Evolutionary conservation across 139 green algal genomes (phyloP), one percentile per base, ranked within the genome.

Genomic region (Zygnema circumcarinatum): DNA sequence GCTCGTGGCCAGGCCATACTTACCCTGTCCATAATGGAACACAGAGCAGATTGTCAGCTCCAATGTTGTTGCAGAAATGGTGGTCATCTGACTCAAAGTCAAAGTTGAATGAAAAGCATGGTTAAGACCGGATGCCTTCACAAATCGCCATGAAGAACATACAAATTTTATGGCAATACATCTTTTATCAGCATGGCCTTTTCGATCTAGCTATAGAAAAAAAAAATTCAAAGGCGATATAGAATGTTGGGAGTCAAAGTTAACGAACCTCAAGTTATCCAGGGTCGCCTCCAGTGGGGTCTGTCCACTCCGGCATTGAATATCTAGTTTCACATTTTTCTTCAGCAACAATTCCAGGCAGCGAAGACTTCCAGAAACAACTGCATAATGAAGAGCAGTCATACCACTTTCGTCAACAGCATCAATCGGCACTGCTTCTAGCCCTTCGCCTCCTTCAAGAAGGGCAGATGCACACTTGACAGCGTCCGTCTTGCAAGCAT

Each of bases 201-300:
- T n/a, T n/a, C n/a, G n/a, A n/a, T n/a, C n/a, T n/a, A n/a, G n/a
- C n/a, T n/a, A n/a, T n/a, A n/a, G n/a, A n/a, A n/a, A n/a, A n/a
- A n/a, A n/a, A n/a, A n/a, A n/a, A 21, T 53, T 35, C 32, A 72
- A 73, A 81, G 7, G 47, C 33, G 3, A 81, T 32, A 81, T 1
- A 11, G 35, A 52, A 69, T 47, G 47, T 67, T 67, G 33, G 1
- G 16, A 69, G 74, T 31, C 47, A 81, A 68, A 32, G 31, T 32
- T n/a, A 69, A 69, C 74, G 20, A 69, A 81, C 74, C 74, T 53
- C n/a, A 81, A 69, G 74, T 32, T 81, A n/a, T 81, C 74, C 31
- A 81, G 47, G 47, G 47, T 31, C 0, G 74, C 74, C 42, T 81
- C 74, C 33, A 81, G 0, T 69, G 74, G 39, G 32, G 39, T 47